These are phyloP conservation scores for Syncephalastrum sp. DNA, from an alignment of 371 early-diverging fungal genomes.

Conservation along the genomic window DNA sequence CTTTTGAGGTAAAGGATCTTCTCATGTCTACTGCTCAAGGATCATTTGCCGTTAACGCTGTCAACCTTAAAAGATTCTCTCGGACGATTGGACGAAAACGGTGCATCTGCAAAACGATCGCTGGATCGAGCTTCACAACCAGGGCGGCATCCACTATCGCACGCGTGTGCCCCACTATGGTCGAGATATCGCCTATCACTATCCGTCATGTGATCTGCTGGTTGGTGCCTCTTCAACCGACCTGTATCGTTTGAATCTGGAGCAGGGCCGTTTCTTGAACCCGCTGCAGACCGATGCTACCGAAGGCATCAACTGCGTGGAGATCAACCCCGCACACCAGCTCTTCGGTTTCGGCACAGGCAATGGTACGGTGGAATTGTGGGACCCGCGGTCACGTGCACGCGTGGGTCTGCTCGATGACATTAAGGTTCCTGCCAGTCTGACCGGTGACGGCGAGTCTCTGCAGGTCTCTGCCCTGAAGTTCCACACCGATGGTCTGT, in stretches of 20 bases:
- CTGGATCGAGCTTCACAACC: constrained; percentile 96
- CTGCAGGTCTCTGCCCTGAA: constrained; percentile 70
- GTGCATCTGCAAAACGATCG: constrained; percentile 93
- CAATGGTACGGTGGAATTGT: constrained; percentile 90
- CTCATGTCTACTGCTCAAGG: background rate
- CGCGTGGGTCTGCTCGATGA: constrained; percentile 68
- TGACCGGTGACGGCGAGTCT: constrained; percentile 33
- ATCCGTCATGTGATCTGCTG: constrained; percentile 88
- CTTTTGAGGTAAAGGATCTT: constrained; percentile 63
- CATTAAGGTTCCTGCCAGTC: constrained; percentile 52
- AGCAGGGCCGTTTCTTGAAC: constrained; percentile 93
- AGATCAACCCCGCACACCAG: constrained; percentile 91
- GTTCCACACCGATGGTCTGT: constrained; percentile 87
- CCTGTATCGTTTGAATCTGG: constrained; percentile 93
- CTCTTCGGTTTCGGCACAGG: constrained; percentile 90
- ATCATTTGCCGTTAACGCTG: background rate
- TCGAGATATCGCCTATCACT: constrained; percentile 91
- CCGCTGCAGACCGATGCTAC: constrained; percentile 75
- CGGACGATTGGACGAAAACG: constrained; percentile 98
- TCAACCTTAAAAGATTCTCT: constrained; percentile 63
- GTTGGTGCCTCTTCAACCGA: constrained; percentile 81
- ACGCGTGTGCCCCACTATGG: constrained; percentile 97
- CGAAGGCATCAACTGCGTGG: constrained; percentile 77
- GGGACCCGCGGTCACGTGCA: constrained; percentile 85
- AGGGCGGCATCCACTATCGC: constrained; percentile 93